phyloP scores from a whole-genome alignment of 2,329 filamentous ascomycete genomes.

The Blastomyces percursus region DNA sequence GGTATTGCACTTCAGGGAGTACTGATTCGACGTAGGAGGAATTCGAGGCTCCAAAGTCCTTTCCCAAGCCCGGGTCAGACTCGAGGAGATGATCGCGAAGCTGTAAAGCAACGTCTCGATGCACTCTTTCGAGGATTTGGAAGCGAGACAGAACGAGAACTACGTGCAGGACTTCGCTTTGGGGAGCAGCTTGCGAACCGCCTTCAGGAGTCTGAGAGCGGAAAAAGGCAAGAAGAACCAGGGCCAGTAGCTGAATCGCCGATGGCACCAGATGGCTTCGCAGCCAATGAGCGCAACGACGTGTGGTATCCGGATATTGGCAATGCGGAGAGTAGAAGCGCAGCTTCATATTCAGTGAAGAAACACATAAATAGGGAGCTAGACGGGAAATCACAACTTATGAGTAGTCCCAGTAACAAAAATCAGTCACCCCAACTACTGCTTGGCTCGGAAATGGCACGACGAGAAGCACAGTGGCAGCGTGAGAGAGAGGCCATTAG shows the following conservation, averaged over 20 bases:
- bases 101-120: conserved; percentile 24
- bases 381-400: background rate
- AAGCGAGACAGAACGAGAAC: conserved; percentile 28
- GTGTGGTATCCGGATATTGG: background rate
- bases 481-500: conserved; percentile 36
- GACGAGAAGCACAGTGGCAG: conserved; percentile 34
- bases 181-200: conserved; percentile 34
- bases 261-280: conserved; percentile 10
- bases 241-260: conserved; percentile 6
- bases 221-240: background rate
- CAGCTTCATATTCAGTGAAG: background rate
- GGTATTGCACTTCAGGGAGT: conserved; percentile 30
- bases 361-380: background rate
- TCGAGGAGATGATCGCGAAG: conserved; percentile 14
- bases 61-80: conserved; percentile 9
- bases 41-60: conserved; percentile 10
- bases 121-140: conserved; percentile 29
- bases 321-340: background rate
- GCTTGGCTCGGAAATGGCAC: conserved; percentile 18
- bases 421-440: background rate
- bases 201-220: conserved; percentile 16
- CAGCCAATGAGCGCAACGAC: conserved; percentile 5
- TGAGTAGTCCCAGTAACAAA: background rate
- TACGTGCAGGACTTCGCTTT: conserved; percentile 33
- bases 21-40: conserved; percentile 17